phyloP scores from a whole-genome alignment of 2,329 filamentous ascomycete genomes.

The Ceratocystis variospora region DNA sequence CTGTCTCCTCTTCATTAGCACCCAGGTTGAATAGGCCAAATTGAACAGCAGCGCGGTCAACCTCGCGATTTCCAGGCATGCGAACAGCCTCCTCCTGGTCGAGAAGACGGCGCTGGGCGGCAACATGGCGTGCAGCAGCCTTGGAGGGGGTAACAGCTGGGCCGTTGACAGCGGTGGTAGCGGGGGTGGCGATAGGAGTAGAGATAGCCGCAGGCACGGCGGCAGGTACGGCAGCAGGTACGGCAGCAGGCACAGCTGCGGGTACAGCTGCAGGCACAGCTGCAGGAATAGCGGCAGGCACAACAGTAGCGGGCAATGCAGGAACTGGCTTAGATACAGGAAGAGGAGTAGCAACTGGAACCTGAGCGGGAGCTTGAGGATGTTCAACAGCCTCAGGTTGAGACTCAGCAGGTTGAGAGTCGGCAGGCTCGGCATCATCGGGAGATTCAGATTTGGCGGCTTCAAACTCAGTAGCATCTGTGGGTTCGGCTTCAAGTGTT shows the following conservation, averaged over 20 bases:
- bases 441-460: neutral
- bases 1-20: conserved; percentile 61
- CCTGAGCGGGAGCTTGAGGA: conserved; percentile 21
- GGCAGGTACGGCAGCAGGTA: conserved; percentile 39
- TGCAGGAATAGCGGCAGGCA: conserved; percentile 57
- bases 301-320: conserved; percentile 50
- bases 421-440: conserved; percentile 26
- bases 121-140: conserved; percentile 53
- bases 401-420: conserved; percentile 25
- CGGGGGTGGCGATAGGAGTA: conserved; percentile 42
- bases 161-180: conserved; percentile 41
- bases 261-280: conserved; percentile 43
- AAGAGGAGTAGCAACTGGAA: conserved; percentile 42
- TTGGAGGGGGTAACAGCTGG: conserved; percentile 46
- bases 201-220: conserved; percentile 51
- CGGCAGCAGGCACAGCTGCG: conserved; percentile 53
- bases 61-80: conserved; percentile 92
- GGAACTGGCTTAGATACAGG: conserved; percentile 52
- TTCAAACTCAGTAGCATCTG: conserved; percentile 26
- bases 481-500: neutral
- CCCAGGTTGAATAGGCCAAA: conserved; percentile 92
- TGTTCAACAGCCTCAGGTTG: conserved; percentile 31
- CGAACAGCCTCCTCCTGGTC: conserved; percentile 96
- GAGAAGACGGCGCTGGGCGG: conserved; percentile 71
- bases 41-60: conserved; percentile 84